Evolutionary conservation across 768 basidiomycete genomes (phyloP), one percentile per base, ranked within the genome.

Genomic region (Sporobolomyces phaffii): DNA sequence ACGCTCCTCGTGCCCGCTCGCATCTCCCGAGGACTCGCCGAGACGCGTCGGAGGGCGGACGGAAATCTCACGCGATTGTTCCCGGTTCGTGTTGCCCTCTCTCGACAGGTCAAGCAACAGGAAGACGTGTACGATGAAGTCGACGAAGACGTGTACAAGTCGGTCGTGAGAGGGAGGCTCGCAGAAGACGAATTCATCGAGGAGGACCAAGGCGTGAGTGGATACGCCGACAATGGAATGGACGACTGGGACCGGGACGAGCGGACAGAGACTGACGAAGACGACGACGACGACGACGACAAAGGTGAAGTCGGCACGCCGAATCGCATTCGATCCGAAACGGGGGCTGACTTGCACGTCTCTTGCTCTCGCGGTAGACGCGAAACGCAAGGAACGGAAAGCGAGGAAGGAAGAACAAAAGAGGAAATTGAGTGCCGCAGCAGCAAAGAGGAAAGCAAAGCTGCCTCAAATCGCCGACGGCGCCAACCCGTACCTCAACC

Each of bases 191-290:
- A 99, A 77, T 99, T 99, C 68, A 90, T 98, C 24, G 87, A 88
- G 41, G 96, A 98, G 74, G 96, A 98, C 79, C 91, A 91, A 31
- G 83, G 87, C 0, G 67, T 63, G 83, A 64, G 81, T 18, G 96
- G 91, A 8, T 98, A 99, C 74, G 86, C 87, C 77, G 96, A 99
- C 80, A 90, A 96, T 75, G 96, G 96, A 7, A 87, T 91, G 86
- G 96, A 98, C 64, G 92, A 94, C 74, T 97, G 90, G 87, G 68
- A 68, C 49, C 49, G 63, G 34, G 77, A 75, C 31, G 74, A 77
- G 33, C 5, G 56, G 20, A 20, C 29, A 8, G 43, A 58, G 26
- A 58, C 29, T 24, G 78, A 78, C 38, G 76, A 77, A 54, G 74
- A 59, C 41, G 51, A 65, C 15, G 48, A 65, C 38, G 65, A 62